Conservation (phyloP, 179 eudicot genomes). For the Kewa caespitosa region DNA sequence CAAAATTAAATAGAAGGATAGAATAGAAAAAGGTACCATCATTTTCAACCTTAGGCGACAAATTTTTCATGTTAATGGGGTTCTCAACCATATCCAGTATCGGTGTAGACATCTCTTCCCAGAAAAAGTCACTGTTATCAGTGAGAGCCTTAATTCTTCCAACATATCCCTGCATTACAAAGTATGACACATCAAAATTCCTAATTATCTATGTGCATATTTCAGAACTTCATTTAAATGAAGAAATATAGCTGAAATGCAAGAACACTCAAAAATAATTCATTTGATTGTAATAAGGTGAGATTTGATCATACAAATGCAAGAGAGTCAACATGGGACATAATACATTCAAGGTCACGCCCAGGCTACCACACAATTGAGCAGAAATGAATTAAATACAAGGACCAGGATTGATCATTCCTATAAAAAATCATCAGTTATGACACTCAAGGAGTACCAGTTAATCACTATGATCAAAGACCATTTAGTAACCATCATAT, state of each 20-base stretch:
- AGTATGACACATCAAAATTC: neutral
- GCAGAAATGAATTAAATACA: neutral
- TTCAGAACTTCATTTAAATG: neutral
- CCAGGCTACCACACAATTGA: neutral
- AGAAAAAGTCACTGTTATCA: conserved; percentile 49
- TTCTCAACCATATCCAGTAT: conserved; percentile 78
- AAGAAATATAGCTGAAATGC: neutral
- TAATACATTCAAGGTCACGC: neutral
- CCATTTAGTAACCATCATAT: neutral
- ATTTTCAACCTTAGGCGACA: conserved; percentile 68
- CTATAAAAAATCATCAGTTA: neutral
- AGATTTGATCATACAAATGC: neutral
- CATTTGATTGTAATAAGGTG: neutral
- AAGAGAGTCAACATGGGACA: neutral
- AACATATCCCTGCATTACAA: conserved; percentile 43
- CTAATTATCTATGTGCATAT: neutral
- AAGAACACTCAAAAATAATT: too few relatives aligned
- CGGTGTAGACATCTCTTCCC: conserved; percentile 75
- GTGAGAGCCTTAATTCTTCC: conserved; percentile 45
- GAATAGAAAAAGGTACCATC: conserved; percentile 39
- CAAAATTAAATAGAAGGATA: conserved; percentile 11
- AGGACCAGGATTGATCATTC: neutral
- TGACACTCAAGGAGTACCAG: neutral
- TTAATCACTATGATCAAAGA: neutral
- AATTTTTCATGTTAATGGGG: conserved; percentile 74